Conservation (phyloP, 2,329 filamentous ascomycete genomes). For the Ophiostoma triangulosporum region DNA sequence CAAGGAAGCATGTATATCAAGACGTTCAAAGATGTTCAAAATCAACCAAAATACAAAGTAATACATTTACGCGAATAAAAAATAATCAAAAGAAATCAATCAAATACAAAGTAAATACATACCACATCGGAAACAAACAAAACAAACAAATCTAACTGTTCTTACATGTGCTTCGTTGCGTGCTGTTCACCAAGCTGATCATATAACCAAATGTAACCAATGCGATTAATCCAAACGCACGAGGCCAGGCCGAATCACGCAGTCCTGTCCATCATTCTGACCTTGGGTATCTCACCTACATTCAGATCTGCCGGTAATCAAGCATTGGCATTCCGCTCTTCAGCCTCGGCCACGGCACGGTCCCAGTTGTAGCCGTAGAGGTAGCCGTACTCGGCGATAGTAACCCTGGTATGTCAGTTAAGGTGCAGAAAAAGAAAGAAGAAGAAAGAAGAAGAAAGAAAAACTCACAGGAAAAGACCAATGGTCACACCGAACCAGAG, state of each 20-base stretch:
- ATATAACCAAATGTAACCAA: not conserved
- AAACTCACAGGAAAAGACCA: conserved; percentile 48
- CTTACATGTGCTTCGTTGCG: not conserved
- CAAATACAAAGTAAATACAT: not conserved
- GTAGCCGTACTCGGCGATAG: conserved; percentile 40
- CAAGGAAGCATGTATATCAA: too few relatives aligned
- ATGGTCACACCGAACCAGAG: conserved; percentile 70
- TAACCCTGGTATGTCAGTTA: conserved; percentile 25
- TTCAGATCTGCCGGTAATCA: conserved; percentile 3
- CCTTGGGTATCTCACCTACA: not conserved
- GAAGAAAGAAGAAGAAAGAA: not conserved
- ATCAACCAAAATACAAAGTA: not conserved
- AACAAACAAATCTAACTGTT: not conserved
- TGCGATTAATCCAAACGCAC: not conserved
- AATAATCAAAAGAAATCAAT: not conserved
- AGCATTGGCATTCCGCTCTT: conserved; percentile 29
- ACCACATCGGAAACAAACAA: not conserved
- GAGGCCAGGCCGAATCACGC: not conserved
- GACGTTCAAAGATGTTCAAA: not conserved
- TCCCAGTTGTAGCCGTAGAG: conserved; percentile 40
- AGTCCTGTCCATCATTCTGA: not conserved
- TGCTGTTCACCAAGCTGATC: not conserved
- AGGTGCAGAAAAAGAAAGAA: conserved; percentile 10
- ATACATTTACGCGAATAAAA: not conserved
- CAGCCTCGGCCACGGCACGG: conserved; percentile 37